A percentile compares a stretch with the other conserved stretches of the same genome.
Conservation (phyloP, 768 basidiomycete species). For the Tricholoma flavovirens region DNA sequence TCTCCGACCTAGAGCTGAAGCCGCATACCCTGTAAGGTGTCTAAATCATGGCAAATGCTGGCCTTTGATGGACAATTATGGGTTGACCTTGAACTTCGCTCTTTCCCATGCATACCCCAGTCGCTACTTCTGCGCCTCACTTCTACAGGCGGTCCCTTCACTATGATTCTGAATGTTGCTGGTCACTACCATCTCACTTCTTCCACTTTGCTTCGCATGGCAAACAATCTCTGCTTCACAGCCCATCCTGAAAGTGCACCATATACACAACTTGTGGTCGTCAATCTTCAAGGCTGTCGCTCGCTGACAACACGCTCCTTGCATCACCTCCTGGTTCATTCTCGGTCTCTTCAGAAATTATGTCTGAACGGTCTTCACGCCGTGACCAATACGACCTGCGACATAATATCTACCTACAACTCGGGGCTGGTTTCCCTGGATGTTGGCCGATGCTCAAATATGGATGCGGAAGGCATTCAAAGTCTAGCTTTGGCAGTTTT, state of each 20-base stretch:
- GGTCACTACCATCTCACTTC: constrained; percentile 53
- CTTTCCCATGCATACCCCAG: constrained; percentile 54
- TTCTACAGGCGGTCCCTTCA: constrained; percentile 56
- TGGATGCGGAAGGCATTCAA: constrained; percentile 60
- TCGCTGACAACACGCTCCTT: constrained; percentile 60
- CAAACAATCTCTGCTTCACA: constrained; percentile 47
- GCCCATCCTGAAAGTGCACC: constrained; percentile 27
- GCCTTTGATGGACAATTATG: constrained; percentile 88
- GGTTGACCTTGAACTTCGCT: constrained; percentile 54
- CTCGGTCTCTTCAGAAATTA: constrained; percentile 51
- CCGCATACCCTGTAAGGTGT: constrained; percentile 46
- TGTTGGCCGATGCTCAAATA: constrained; percentile 62
- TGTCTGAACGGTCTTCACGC: constrained; percentile 62
- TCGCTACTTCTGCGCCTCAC: constrained; percentile 49
- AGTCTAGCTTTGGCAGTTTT: constrained; percentile 40
- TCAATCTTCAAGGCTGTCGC: constrained; percentile 73
- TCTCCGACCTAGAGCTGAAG: not conserved
- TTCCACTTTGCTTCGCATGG: constrained; percentile 45
- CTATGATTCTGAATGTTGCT: constrained; percentile 52
- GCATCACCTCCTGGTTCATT: constrained; percentile 62
- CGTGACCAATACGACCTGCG: constrained; percentile 72
- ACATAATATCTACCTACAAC: constrained; percentile 56
- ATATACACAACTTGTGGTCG: constrained; percentile 61
- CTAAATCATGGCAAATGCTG: constrained; percentile 67
- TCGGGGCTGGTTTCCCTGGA: constrained; percentile 55